Evolutionary conservation across 345 rosid genomes (phyloP), one percentile per base, ranked within the genome.

Genomic region (Salix udensis): DNA sequence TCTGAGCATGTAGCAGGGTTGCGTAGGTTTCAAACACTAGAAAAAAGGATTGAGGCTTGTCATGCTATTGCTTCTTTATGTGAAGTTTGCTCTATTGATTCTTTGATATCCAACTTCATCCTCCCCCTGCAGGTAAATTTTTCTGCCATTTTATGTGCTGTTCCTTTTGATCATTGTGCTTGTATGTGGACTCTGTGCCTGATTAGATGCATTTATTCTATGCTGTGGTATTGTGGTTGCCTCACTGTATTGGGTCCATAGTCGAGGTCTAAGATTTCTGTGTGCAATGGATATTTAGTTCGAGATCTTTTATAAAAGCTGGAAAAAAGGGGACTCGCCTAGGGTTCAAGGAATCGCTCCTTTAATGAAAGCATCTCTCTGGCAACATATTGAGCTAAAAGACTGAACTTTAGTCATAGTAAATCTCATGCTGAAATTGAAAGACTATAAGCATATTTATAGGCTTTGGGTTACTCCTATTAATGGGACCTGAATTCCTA

Each of bases 91-190:
- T 87, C 98, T 34, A 91, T 96, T 50, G 97, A 96, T 82, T 88
- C 94, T 50, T 87, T 96, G 79, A 96, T 96, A 80, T 93, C 99
- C 70, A 96, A 91, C 80, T 96, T 96, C 83, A 93, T 96, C 84
- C 91, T 96, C 71, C 97, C 98, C 0, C 81, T 96, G 81, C 98
- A 96, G 98, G 99, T 96, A 68, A 79, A 73, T 70, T 72, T 28
- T 70, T 13, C 60, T 42, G 58, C 65, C 18, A 37, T 75, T 9
- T 50, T 21, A 5, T 39, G 24, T 65, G 24, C 65, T 81, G 10
- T 55, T 3, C 28, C 64, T 24, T 58, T 23, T 58, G 14, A 58
- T 58, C 28, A 1, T 9, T 58, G 12, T 58, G 64, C n/a, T 58
- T 53, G 24, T 9, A 58, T 4, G 24, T 46, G 50, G 14, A 46